Conservation (phyloP, 2,329 filamentous ascomycete species). For the Trichoderma sp. region DNA sequence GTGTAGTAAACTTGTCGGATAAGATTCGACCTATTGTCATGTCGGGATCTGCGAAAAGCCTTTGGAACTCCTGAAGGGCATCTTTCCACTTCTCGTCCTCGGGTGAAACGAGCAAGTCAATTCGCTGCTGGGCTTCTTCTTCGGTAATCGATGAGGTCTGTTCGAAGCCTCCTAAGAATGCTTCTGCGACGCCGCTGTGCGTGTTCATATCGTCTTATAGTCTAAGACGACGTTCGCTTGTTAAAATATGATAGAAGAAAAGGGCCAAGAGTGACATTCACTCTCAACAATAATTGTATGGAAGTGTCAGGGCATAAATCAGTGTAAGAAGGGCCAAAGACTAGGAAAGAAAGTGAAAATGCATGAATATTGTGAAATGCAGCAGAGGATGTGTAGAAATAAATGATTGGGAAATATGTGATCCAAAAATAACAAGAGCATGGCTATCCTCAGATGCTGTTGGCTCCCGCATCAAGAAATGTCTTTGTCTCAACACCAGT, state of each 20-base stretch:
- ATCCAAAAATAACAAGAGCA: background rate
- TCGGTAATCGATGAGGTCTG: background rate
- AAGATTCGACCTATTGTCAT: conserved; percentile 37
- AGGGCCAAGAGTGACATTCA: background rate
- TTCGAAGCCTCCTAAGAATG: background rate
- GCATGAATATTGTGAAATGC: background rate
- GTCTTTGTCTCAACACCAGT: background rate
- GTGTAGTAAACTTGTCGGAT: conserved; percentile 34
- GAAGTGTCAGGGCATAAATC: background rate
- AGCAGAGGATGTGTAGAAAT: background rate
- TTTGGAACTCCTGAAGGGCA: conserved; percentile 35
- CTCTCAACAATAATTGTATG: background rate
- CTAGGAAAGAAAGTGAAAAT: background rate
- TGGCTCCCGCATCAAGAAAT: background rate
- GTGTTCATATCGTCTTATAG: background rate
- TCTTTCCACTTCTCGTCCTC: conserved; percentile 28
- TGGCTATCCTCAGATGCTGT: background rate
- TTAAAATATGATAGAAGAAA: background rate
- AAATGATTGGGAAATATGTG: background rate
- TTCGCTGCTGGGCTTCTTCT: conserved; percentile 18
- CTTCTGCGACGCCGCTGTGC: background rate
- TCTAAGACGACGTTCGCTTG: background rate
- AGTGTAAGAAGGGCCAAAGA: background rate
- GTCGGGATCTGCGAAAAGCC: conserved; percentile 28
- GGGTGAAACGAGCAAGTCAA: conserved; percentile 30